Percentiles rank a stretch among this genome's conserved stretches.
Conservation (phyloP, 257 asterid species). For the Primulina eburnea region DNA sequence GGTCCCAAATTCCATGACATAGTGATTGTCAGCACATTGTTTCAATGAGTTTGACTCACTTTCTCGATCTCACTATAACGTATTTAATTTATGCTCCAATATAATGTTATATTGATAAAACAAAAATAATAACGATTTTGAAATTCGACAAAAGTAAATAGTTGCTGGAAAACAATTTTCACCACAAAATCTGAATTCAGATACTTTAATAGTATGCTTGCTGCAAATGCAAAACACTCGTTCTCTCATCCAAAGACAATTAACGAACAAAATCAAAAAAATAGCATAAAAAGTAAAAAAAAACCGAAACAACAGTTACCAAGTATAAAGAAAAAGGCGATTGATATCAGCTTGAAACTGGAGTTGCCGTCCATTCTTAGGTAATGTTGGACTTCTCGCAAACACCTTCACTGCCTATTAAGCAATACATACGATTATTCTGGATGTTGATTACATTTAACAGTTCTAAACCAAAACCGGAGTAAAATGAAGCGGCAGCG, state of each 20-base stretch:
- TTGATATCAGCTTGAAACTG: constrained; percentile 84
- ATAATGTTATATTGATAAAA: no score
- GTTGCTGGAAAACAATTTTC: background rate
- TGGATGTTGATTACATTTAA: constrained; percentile 10
- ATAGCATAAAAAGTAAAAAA: background rate
- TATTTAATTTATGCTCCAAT: background rate
- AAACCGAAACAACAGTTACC: constrained; percentile 38
- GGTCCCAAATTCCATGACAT: background rate
- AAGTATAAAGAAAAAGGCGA: constrained; percentile 72
- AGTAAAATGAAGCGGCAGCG: background rate
- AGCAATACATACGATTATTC: constrained; percentile 9
- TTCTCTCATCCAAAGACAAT: constrained; percentile 4
- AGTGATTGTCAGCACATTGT: background rate
- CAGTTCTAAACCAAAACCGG: background rate
- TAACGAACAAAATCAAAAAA: background rate
- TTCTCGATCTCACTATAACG: background rate
- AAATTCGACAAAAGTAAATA: background rate
- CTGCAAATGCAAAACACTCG: background rate
- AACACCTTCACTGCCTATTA: constrained; percentile 80
- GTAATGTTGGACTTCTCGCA: constrained; percentile 81
- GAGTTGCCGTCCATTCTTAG: constrained; percentile 56
- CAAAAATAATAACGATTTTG: background rate
- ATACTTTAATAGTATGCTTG: background rate
- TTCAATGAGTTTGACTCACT: background rate
- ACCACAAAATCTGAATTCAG: background rate